phyloP scores from a whole-genome alignment of 2,329 filamentous ascomycete species.

The Fusarium hainanense region DNA sequence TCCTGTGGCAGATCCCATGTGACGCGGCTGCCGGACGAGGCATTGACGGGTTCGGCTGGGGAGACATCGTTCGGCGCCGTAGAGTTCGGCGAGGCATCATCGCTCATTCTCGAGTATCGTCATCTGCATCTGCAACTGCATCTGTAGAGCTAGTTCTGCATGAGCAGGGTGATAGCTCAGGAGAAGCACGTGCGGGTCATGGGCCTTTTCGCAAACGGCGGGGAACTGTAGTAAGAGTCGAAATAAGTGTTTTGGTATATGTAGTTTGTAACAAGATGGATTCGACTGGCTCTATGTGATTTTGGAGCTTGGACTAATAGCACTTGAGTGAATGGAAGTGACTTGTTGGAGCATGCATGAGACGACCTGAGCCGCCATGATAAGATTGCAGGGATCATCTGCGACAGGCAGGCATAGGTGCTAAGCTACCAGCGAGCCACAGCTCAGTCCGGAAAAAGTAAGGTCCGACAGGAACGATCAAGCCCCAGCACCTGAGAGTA shows the following conservation, averaged over 20 bases:
- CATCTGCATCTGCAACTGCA: conserved; percentile 46
- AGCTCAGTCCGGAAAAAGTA: conserved; percentile 26
- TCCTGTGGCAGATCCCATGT: conserved; percentile 32
- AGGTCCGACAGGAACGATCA: conserved; percentile 15
- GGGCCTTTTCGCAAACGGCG: conserved; percentile 16
- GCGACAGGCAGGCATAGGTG: conserved; percentile 10
- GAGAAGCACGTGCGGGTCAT: conserved; percentile 45
- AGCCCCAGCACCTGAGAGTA: background rate
- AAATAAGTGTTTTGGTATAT: background rate
- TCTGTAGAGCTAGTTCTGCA: conserved; percentile 46
- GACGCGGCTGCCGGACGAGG: conserved; percentile 32
- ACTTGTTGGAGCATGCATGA: conserved; percentile 34
- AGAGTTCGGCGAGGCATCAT: conserved; percentile 60
- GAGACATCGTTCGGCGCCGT: conserved; percentile 49
- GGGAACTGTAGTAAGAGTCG: conserved; percentile 3
- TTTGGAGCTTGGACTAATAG: conserved; percentile 21
- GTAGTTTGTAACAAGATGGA: conserved; percentile 1
- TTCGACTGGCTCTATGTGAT: conserved; percentile 13
- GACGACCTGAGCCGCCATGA: conserved; percentile 38
- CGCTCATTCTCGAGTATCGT: conserved; percentile 60
- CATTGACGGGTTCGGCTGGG: conserved; percentile 24
- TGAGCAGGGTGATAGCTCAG: conserved; percentile 46
- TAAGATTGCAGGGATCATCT: conserved; percentile 43
- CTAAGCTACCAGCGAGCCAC: conserved; percentile 4
- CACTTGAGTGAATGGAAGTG: conserved; percentile 15